These are phyloP conservation scores for Globisporangium recalcitrans DNA, from an alignment of 352 stramenopile genomes.

Conservation along the genomic window DNA sequence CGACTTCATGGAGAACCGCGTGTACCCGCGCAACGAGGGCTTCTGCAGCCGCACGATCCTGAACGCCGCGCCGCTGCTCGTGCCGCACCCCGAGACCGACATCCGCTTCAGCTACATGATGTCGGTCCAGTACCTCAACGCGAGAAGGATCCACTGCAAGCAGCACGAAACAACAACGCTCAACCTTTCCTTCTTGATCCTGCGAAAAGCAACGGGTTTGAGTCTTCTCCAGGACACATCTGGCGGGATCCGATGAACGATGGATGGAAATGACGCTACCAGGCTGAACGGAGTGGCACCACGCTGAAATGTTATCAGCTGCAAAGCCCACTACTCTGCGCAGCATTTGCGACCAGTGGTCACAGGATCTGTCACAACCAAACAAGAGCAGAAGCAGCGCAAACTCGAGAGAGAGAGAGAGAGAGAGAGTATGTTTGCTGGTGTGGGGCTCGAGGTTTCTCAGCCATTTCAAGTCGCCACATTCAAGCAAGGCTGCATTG, in stretches of 20 bases:
- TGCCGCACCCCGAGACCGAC: constrained; percentile 42
- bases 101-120: constrained; percentile 41
- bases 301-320: not conserved
- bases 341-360: not conserved
- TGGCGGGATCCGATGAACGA: not conserved
- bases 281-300: not conserved
- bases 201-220: too few species aligned
- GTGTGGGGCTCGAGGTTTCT: too few species aligned
- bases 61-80: constrained; percentile 36
- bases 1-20: constrained; percentile 22
- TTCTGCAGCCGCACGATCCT: constrained; percentile 54
- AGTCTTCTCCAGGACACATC: too few species aligned
- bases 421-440: too few species aligned
- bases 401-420: not conserved
- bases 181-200: too few species aligned
- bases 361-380: not conserved
- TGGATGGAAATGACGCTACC: not conserved
- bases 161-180: too few species aligned
- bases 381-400: not conserved
- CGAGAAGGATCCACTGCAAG: too few species aligned
- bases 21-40: constrained; percentile 34
- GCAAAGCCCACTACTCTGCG: not conserved
- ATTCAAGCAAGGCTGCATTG: too few species aligned
- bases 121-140: constrained; percentile 23
- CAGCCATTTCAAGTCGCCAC: too few species aligned